phyloP scores from a whole-genome alignment of 148 eudicot genomes.

The Vaccinium corymbosum region DNA sequence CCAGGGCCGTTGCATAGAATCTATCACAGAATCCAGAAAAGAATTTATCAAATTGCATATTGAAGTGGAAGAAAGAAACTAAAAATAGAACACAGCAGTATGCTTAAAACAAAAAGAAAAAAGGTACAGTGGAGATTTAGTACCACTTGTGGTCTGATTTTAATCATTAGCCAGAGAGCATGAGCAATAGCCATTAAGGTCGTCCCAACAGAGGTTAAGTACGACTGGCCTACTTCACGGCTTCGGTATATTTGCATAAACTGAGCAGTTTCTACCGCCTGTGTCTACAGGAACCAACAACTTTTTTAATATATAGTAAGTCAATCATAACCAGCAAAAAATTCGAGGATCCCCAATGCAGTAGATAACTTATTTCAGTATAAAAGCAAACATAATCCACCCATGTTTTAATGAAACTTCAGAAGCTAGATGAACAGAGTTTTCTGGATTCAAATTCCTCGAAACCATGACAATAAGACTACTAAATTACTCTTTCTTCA shows the following conservation, averaged over 20 bases:
- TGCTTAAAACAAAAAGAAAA: neutral
- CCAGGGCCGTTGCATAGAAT: slow-evolving; percentile 95
- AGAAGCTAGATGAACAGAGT: neutral
- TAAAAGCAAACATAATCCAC: neutral
- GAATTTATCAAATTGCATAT: neutral
- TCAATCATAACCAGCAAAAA: neutral
- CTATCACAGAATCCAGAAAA: slow-evolving; percentile 26
- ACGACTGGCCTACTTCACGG: slow-evolving; percentile 94
- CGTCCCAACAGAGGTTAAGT: slow-evolving; percentile 78
- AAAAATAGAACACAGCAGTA: neutral
- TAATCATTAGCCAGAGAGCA: slow-evolving; percentile 81
- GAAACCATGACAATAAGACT: neutral
- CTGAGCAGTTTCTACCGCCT: slow-evolving; percentile 34
- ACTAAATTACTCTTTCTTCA: neutral
- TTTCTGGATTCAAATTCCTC: slow-evolving; percentile 7
- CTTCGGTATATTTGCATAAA: slow-evolving; percentile 85
- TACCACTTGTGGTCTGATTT: slow-evolving; percentile 95
- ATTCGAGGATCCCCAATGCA: neutral
- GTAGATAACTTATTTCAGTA: neutral
- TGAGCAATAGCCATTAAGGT: slow-evolving; percentile 76
- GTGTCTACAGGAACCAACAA: slow-evolving; percentile 37
- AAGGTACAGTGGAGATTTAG: neutral
- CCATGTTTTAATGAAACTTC: neutral
- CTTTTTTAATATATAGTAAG: neutral
- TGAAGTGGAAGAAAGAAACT: neutral